These are phyloP conservation scores for Aciculosporium take DNA, from an alignment of 2,329 filamentous ascomycete genomes.

Conservation along the genomic window DNA sequence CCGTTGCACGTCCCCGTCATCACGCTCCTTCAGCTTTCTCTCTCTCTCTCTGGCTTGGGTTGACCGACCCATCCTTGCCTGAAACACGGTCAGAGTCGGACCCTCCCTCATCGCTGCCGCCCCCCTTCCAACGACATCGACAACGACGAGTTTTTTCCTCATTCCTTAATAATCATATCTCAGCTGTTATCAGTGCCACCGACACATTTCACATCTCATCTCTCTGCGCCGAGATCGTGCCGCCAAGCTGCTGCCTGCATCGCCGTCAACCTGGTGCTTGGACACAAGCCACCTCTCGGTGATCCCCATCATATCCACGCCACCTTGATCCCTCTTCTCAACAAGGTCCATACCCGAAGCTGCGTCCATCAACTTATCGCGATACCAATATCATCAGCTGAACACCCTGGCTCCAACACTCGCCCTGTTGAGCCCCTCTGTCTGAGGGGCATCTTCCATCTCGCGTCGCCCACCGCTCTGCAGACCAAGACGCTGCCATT, in stretches of 20 bases:
- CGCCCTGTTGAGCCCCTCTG: slow-evolving; percentile 5
- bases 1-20: slow-evolving; percentile 4
- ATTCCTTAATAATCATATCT: slow-evolving; percentile 2
- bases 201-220: slow-evolving; percentile 1
- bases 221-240: background rate
- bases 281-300: slow-evolving; percentile 7
- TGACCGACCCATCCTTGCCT: slow-evolving; percentile 12
- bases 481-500: background rate
- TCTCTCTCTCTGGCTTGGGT: background rate
- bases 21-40: slow-evolving; percentile 3
- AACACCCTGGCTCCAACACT: slow-evolving; percentile 4
- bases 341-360: background rate
- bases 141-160: slow-evolving; percentile 5
- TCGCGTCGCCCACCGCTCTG: background rate
- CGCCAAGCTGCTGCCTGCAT: background rate
- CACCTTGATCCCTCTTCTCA: background rate
- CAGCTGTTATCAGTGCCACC: slow-evolving; percentile 6
- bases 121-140: slow-evolving; percentile 4
- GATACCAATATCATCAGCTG: background rate
- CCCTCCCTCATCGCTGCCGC: slow-evolving; percentile 6
- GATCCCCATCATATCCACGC: slow-evolving; percentile 2
- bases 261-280: slow-evolving; percentile 1
- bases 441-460: slow-evolving; percentile 6
- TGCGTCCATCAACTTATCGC: background rate
- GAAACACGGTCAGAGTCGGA: slow-evolving; percentile 11